These are phyloP conservation scores for Gossypium rotundifolium DNA, from an alignment of 345 rosid genomes.

Conservation along the genomic window DNA sequence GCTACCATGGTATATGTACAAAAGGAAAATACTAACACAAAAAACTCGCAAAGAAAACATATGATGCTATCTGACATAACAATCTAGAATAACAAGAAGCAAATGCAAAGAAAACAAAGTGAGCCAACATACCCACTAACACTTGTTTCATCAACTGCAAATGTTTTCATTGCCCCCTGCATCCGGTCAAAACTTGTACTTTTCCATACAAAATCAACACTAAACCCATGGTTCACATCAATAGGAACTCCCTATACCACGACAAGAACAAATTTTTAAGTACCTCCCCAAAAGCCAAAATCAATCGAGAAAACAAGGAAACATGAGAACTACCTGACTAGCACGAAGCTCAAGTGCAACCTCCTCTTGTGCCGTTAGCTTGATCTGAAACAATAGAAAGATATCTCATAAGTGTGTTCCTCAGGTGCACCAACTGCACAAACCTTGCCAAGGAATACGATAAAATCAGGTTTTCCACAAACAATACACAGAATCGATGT, in stretches of 20 bases:
- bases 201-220: conserved; percentile 99
- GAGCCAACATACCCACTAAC: conserved; percentile 83
- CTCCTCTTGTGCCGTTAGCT: conserved; percentile 96
- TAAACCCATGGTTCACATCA: conserved; percentile 86
- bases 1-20: not conserved
- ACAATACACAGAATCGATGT: not conserved
- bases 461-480: not conserved
- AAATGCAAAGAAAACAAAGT: conserved; percentile 1
- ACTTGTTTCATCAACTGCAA: conserved; percentile 99
- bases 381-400: conserved; percentile 48
- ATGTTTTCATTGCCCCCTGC: conserved; percentile 99
- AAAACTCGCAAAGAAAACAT: not conserved
- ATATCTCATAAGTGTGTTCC: not conserved
- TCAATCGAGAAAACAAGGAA: not conserved
- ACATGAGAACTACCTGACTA: conserved; percentile 62
- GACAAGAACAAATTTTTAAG: conserved; percentile 5
- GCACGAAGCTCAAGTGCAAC: conserved; percentile 99
- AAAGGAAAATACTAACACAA: not conserved
- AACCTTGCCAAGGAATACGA: not conserved
- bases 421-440: not conserved
- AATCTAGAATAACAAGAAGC: not conserved
- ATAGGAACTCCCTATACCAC: conserved; percentile 80
- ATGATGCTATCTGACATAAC: not conserved
- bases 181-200: conserved; percentile 98
- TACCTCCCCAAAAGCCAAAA: conserved; percentile 5